Base-by-base conservation (phyloP, 2,329 filamentous ascomycete genomes). In the Cladosporium sp. region DNA sequence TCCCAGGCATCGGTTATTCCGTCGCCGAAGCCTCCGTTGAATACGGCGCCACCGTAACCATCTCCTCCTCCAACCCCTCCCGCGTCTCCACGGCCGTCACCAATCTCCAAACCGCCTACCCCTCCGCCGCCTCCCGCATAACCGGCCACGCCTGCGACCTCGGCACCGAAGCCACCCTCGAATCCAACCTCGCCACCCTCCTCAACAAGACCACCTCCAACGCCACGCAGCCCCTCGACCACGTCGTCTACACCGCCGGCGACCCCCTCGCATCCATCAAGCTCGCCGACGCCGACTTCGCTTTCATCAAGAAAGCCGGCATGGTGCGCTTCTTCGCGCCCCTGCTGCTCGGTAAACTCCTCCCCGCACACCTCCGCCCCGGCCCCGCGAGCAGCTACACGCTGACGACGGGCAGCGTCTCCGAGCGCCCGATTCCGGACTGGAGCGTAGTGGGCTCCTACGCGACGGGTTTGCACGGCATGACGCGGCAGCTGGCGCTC, bases 1-100 rank as follows among this genome's bases (percentile, higher is more conserved):
- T n/a, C 2, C 76, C 78, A 13, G 84, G 84, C 48, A 82, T 87
- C 38, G 84, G 83, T 32, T 81, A 76, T 57, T 75, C 70, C 51
- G 79, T 83, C 9, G 82, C 83, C 48, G 77, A 84, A 70, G 78
- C 76, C 2, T 70, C 73, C 11, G 63, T 85, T 40, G 77, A 79
- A 49, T 70, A 77, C 53, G 80, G 80, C 33, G 78, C 77, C 37
- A 65, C 63, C n/a, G 77, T 86, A 13, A 76, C 73, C 43, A 76
- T 87, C 61, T 77, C 79, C n/a, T 82, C 79, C 2, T 85, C 82
- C 2, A 79, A 75, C 50, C 65, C 72, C 9, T 49, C 66, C 31
- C 77, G 77, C 43, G 66, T 86, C 35, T 61, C 74, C 32, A 61
- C 64, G 1, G 75, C 80, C 9, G 63, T 82, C 52, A 58, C 63